A percentile compares a stretch with the other conserved stretches of the same genome.
phyloP scores from a whole-genome alignment of 305 asterid genomes.

The Fraxinus angustifolia region DNA sequence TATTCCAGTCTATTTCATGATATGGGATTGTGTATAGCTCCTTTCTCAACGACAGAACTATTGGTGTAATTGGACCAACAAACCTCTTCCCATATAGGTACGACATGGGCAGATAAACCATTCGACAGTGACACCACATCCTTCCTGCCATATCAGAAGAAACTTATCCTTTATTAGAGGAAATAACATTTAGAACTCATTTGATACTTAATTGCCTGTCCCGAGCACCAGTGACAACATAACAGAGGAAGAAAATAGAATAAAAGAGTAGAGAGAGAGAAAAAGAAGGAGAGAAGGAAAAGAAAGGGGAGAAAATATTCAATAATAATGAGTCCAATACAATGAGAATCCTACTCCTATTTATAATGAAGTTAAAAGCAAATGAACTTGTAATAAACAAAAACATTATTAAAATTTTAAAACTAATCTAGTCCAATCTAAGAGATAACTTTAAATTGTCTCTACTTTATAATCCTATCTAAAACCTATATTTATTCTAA shows the following conservation, averaged over 20 bases:
- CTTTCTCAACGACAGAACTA: conserved; percentile 79
- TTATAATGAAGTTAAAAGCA: not conserved
- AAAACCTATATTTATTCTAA: not conserved
- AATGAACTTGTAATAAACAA: not conserved
- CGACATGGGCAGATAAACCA: conserved; percentile 98
- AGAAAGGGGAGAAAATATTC: not conserved
- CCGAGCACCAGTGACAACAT: not conserved
- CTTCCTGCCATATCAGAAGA: conserved; percentile 58
- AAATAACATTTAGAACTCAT: not conserved
- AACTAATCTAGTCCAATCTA: not conserved
- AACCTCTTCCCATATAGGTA: conserved; percentile 83
- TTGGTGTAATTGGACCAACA: conserved; percentile 85
- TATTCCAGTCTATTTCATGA: conserved; percentile 83
- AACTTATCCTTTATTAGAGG: conserved; percentile 11
- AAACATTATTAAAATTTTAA: not conserved
- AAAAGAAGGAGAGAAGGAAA: not conserved
- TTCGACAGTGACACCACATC: conserved; percentile 99
- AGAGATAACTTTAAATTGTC: not conserved
- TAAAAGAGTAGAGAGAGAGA: not conserved
- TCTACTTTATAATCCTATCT: not conserved
- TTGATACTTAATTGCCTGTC: not conserved
- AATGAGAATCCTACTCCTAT: not conserved
- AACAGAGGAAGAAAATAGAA: not conserved
- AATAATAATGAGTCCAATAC: not conserved
- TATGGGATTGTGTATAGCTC: conserved; percentile 72